Conservation (phyloP, 352 stramenopile species). For the Paralagenidium karlingii region DNA sequence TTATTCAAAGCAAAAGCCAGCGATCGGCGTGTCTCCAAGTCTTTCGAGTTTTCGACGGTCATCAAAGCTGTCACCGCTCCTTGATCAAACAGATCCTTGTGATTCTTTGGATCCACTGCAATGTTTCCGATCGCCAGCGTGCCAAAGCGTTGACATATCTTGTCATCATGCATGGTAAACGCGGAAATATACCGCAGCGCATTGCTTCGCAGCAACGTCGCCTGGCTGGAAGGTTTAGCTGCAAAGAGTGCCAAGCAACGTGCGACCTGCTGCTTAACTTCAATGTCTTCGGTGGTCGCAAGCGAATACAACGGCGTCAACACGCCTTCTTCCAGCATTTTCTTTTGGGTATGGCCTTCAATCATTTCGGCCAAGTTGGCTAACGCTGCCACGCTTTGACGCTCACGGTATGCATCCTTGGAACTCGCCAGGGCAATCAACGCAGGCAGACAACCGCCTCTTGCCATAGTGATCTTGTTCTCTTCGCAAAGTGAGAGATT, state of each 20-base stretch:
- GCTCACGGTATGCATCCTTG: constrained; percentile 83
- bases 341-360: constrained; percentile 89
- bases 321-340: constrained; percentile 89
- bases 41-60: constrained; percentile 60
- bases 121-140: constrained; percentile 88
- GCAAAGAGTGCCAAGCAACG: constrained; percentile 90
- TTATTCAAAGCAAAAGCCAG: constrained; percentile 94
- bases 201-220: constrained; percentile 74
- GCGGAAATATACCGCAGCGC: constrained; percentile 80
- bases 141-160: constrained; percentile 80
- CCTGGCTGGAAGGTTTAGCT: constrained; percentile 85
- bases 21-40: constrained; percentile 86
- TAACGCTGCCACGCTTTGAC: constrained; percentile 87
- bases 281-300: constrained; percentile 47
- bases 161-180: constrained; percentile 77
- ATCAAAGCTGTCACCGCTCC: constrained; percentile 84
- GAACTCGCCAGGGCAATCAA: constrained; percentile 83
- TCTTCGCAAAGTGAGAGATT: constrained; percentile 93
- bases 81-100: constrained; percentile 89
- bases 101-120: constrained; percentile 76
- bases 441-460: constrained; percentile 87
- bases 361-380: constrained; percentile 95
- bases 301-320: constrained; percentile 86
- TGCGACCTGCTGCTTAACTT: constrained; percentile 88
- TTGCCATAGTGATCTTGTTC: constrained; percentile 94